Base-by-base conservation (phyloP, 192 early-diverging fungal species). In the Backusella luteola region DNA sequence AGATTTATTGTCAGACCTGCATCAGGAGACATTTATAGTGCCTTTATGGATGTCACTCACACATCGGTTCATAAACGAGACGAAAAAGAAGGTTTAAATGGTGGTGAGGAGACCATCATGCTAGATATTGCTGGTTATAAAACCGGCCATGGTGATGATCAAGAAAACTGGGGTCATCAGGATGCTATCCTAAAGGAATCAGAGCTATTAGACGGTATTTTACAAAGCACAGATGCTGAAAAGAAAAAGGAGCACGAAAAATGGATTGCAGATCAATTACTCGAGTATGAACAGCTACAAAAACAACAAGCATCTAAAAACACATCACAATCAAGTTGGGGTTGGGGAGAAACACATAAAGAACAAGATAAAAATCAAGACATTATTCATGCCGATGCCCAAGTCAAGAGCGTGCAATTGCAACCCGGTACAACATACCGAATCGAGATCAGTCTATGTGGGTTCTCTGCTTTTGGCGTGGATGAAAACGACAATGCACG, bases 361-460 rank as follows among this genome's bases (percentile, higher is more conserved):
- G 15, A 70, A 49, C 17, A 42, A 70, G 17, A 11, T 1, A 17
- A 41, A 26, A 23, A 1, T 26, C 14, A 32, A 32, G 15, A 38
- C 4, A 70, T 23, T 14, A 21, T 42, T 19, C 14, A 42, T 29
- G 42, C n/a, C 32, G 70, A 39, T 68, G 15, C 17, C 14, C 41
- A 69, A n/a, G 35, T 63, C 1, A 63, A 29, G 23, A 63, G 56
- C 11, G 66, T 84, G 44, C 21, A 84, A 21, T 75, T 84, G 23
- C 78, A 80, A 73, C 81, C 75, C 7, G 83, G 81, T 2, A 69
- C 71, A 14, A 81, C 42, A 23, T 87, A 84, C 79, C 69, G 73
- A 39, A 85, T 90, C 42, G 85, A 86, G 56, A 81, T 91, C 34
- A 88, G 86, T 76, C 76, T 88, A 14, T 91, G 90, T 76, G 88